These are phyloP conservation scores for Fragaria vesca DNA, from an alignment of 306 rosid genomes.

Conservation along the genomic window DNA sequence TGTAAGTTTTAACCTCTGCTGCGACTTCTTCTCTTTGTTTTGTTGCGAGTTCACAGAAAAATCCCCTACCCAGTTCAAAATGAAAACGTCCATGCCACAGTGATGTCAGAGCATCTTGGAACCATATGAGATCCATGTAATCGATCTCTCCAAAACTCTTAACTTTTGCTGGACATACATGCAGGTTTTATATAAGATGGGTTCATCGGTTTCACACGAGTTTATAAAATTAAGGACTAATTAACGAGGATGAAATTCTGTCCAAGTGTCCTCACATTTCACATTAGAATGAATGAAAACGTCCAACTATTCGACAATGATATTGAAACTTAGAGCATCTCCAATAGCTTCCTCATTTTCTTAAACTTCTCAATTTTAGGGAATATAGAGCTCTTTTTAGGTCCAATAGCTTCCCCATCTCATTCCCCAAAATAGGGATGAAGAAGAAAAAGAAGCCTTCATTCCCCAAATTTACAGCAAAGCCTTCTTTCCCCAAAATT, in stretches of 20 bases:
- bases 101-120: slow-evolving; percentile 6
- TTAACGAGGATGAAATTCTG: not conserved
- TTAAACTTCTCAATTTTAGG: too few species aligned
- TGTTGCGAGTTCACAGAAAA: not conserved
- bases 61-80: not conserved
- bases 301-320: not conserved
- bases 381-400: too few species aligned
- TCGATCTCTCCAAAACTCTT: not conserved
- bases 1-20: not conserved
- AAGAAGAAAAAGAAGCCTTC: too few species aligned
- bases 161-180: not conserved
- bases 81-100: not conserved
- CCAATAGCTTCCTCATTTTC: too few species aligned
- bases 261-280: not conserved
- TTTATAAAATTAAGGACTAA: not conserved
- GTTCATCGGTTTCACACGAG: not conserved
- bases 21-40: not conserved
- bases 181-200: not conserved
- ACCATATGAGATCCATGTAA: not conserved
- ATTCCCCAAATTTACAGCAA: too few species aligned
- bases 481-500: too few species aligned
- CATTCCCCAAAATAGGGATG: too few species aligned
- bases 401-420: too few species aligned
- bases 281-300: not conserved
- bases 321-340: not conserved